These are phyloP conservation scores for Prunella vulgaris DNA, from an alignment of 257 asterid genomes.

Conservation along the genomic window DNA sequence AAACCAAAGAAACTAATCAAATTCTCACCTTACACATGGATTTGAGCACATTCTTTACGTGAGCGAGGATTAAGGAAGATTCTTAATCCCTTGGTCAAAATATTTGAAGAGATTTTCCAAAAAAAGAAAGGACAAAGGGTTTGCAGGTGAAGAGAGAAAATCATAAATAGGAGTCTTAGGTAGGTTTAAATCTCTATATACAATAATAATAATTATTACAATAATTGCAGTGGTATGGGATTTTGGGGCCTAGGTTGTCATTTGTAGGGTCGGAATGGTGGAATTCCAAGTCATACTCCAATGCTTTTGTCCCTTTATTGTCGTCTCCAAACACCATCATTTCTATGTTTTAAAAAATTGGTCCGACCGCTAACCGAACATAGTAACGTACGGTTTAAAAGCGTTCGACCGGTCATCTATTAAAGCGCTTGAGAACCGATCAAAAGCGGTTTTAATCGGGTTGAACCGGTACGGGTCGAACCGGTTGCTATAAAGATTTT, in stretches of 20 bases:
- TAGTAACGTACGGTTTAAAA: too few relatives aligned
- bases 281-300: conserved; percentile 64
- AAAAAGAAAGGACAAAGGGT: conserved; percentile 9
- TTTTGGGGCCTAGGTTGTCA: background rate
- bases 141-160: background rate
- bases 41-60: background rate
- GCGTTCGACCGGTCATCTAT: too few relatives aligned
- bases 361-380: too few relatives aligned
- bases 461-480: too few relatives aligned
- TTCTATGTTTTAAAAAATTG: too few relatives aligned
- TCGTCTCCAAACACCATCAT: conserved; percentile 31
- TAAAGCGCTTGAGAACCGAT: too few relatives aligned
- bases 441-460: too few relatives aligned
- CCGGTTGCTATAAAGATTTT: too few relatives aligned
- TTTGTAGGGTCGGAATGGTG: conserved; percentile 36
- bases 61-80: background rate
- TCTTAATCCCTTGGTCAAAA: background rate
- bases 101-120: background rate
- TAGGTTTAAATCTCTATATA: background rate
- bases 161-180: background rate
- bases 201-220: background rate
- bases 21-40: background rate
- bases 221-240: conserved; percentile 18
- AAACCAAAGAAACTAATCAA: background rate
- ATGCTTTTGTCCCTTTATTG: conserved; percentile 34